Evolutionary conservation across 139 green algal genomes (phyloP).

Genomic region (Nannochloris sp.): DNA sequence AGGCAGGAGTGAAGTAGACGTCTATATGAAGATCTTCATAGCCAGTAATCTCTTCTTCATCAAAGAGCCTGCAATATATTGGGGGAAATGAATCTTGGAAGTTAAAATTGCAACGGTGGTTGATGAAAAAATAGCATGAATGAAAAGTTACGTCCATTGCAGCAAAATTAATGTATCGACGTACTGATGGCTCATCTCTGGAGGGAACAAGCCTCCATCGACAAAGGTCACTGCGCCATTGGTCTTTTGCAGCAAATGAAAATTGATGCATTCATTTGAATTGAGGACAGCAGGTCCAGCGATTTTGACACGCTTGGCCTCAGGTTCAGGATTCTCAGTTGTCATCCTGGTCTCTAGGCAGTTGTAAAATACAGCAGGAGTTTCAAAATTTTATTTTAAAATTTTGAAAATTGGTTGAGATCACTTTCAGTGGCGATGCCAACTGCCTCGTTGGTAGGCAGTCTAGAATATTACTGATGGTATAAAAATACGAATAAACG

Average conservation of each 20-base stretch:
- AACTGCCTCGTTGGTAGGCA: too few species aligned
- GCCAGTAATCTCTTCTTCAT: constrained; percentile 57
- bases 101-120: neutral
- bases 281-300: neutral
- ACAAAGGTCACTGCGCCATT: neutral
- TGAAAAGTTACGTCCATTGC: neutral
- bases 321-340: neutral
- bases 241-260: constrained; percentile 16
- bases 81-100: too few species aligned
- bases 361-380: neutral
- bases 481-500: too few species aligned
- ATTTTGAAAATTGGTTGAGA: constrained; percentile 1
- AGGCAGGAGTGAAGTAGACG: constrained; percentile 34
- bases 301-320: neutral
- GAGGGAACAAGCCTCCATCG: constrained; percentile 18
- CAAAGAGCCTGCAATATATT: constrained; percentile 41
- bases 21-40: constrained; percentile 32
- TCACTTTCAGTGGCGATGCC: too few species aligned
- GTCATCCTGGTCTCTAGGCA: neutral
- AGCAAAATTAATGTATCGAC: neutral
- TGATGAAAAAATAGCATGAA: neutral
- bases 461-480: too few species aligned
- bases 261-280: constrained; percentile 16
- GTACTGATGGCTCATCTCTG: constrained; percentile 37
- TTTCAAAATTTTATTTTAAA: neutral